Evolutionary conservation across 352 stramenopile species (phyloP), one percentile per base, ranked within the genome.

Genomic region (Phytopythium delawarense): DNA sequence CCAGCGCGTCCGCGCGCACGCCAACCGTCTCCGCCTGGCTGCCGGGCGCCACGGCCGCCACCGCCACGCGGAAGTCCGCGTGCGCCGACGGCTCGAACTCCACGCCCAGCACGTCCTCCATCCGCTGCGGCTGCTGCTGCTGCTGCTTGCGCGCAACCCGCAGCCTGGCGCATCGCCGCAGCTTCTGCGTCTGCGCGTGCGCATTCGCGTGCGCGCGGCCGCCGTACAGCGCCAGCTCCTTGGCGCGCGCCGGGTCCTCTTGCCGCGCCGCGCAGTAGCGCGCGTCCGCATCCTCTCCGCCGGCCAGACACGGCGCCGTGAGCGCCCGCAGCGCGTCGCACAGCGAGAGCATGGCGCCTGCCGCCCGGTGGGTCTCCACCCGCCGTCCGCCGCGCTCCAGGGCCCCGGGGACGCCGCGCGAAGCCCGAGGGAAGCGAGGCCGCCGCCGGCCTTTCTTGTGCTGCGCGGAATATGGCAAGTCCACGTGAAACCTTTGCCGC

Each of bases 41-140:
- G 0, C 70, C 78, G 1, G 76, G 72, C 5, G 79, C 62, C 0
- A 94, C 82, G 61, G 85, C 87, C 51, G 89, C 87, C 23, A 90
- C 81, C 48, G 77, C 81, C 30, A 72, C 79, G 44, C 81, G 76
- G 68, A 80, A 92, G 64, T 89, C 83, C 7, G 72, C 69, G 7
- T 78, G 75, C 13, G 69, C 75, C 15, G 83, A 92, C 34, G 76
- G 67, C 46, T 81, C 72, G 5, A 92, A 68, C 50, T 85, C 77
- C 40, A 92, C 57, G 23, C 83, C 83, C 28, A 92, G 59, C 20
- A 75, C 57, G 11, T 62, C 69, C 61, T 88, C 78, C 52, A 88
- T 54, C 11, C 13, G 25, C 12, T 15, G n/a, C 21, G 21, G 54
- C 54, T 32, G 23, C 13, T 20, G 34, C 7, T 59, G 30, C 49